These are phyloP conservation scores for Phytophthora syringae DNA, from an alignment of 352 stramenopile genomes.

Conservation along the genomic window DNA sequence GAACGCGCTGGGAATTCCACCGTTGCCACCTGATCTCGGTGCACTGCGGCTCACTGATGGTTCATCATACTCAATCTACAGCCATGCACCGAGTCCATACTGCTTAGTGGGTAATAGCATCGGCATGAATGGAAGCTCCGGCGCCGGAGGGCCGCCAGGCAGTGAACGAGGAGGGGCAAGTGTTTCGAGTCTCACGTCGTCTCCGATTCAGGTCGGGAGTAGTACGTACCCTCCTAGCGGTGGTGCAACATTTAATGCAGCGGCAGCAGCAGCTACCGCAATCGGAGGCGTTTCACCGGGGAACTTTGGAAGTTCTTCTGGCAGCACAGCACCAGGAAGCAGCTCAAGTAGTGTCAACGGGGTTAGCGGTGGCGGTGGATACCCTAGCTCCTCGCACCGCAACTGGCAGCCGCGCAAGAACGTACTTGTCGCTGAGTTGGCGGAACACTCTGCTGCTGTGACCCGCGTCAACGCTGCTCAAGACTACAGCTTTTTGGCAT, in stretches of 20 bases:
- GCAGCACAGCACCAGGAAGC: conserved; percentile 28
- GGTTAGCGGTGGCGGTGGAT: conserved; percentile 32
- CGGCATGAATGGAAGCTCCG: conserved; percentile 10
- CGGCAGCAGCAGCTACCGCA: conserved; percentile 33
- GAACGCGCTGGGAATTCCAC: conserved; percentile 92
- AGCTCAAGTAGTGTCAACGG: conserved; percentile 38
- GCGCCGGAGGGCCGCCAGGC: conserved; percentile 22
- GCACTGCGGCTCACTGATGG: conserved; percentile 75
- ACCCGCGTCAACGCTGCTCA: conserved; percentile 93
- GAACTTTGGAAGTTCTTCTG: conserved; percentile 32
- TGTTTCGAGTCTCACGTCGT: conserved; percentile 30
- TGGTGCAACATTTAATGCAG: conserved; percentile 29
- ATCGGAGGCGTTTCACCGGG: conserved; percentile 39
- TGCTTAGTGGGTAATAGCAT: conserved; percentile 33
- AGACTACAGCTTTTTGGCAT: conserved; percentile 97
- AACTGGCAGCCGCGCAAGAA: conserved; percentile 89
- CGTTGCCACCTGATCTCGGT: conserved; percentile 91
- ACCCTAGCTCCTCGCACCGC: conserved; percentile 61
- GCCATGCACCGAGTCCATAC: conserved; percentile 71
- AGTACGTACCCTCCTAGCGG: conserved; percentile 39
- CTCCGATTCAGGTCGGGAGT: conserved; percentile 35
- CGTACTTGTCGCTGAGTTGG: conserved; percentile 83
- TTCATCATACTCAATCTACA: conserved; percentile 82
- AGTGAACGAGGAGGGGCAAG: conserved; percentile 40
- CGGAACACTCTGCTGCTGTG: conserved; percentile 94